Evolutionary conservation across 441 rosid species (phyloP), one percentile per base, ranked within the genome.

Genomic region (Gossypium aridum): DNA sequence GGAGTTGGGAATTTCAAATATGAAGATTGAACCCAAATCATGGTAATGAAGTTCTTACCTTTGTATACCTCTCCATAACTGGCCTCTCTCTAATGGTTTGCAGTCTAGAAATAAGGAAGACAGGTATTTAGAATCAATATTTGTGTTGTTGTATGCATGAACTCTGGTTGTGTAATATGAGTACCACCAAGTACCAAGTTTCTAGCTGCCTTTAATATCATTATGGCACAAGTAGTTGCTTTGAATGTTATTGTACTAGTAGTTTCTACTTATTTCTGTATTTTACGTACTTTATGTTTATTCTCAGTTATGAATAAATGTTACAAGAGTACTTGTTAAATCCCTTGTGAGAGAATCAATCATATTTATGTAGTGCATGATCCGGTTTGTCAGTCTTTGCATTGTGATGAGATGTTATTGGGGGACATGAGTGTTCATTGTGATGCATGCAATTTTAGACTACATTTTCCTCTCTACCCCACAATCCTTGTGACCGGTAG

Each of bases 1-100:
- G 96, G 92, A 54, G 89, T 83, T 45, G 85, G 88, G 71, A 78
- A 79, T 82, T 82, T 82, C 37, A 77, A 85, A 66, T 76, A 71
- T 83, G 84, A 81, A 78, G 69, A 75, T 74, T 81, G 80, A 81
- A 56, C 65, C 53, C 51, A 6, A 28, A 23, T 75, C 0, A 12
- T 39, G 67, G 69, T 31, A 60, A 31, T 62, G 71, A 47, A 71
- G 61, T 73, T 45, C 73, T 72, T 62, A 56, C 45, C 19, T 68
- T 19, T 72, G 49, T 19, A 28, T 64, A 66, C 64, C 43, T 34
- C 45, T 17, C 77, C 26, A 16, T 75, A 65, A 6, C 76, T 64
- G 64, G 60, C 61, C 65, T 55, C 37, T 16, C 20, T 31, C 43
- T 47, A 37, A 67, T 39, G 64, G 39, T 45, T 57, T n/a, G 31